Evolutionary conservation across 2,329 filamentous ascomycete species (phyloP).

Genomic region (Cytospora mali): DNA sequence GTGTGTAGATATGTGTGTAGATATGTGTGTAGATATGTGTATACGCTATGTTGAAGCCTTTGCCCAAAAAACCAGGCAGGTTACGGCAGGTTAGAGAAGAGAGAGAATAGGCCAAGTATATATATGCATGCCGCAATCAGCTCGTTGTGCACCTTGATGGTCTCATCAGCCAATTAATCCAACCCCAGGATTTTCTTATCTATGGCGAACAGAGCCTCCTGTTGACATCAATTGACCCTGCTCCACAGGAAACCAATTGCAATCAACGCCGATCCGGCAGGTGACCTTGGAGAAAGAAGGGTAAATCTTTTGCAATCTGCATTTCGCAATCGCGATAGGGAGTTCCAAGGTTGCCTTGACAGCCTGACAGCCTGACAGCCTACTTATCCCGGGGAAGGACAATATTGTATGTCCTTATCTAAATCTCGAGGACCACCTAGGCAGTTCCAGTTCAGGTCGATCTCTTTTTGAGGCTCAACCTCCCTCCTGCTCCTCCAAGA

Average conservation of each 20-base stretch:
- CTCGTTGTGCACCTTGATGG: neutral
- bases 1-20: neutral
- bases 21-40: neutral
- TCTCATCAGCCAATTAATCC: constrained; percentile 5
- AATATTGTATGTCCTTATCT: neutral
- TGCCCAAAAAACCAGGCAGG: neutral
- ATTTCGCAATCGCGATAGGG: constrained; percentile 1
- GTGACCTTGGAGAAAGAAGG: neutral
- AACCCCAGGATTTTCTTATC: constrained; percentile 15
- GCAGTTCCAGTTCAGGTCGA: no score
- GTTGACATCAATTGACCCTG: constrained; percentile 5
- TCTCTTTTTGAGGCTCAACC: no score
- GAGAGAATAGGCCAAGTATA: constrained; percentile 1
- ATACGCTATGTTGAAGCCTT: constrained; percentile 7
- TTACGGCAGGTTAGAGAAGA: neutral
- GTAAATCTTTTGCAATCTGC: neutral
- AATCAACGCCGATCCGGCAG: constrained; percentile 23
- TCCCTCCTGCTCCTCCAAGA: no score
- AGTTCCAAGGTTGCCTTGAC: neutral
- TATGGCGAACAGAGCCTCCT: constrained; percentile 22
- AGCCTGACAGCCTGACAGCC: no score
- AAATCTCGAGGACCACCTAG: no score
- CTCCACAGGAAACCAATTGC: constrained; percentile 16
- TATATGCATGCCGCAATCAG: constrained; percentile 15
- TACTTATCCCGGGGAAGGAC: neutral